Evolutionary conservation across 768 basidiomycete genomes (phyloP).

Genomic region (Epithele typhae): DNA sequence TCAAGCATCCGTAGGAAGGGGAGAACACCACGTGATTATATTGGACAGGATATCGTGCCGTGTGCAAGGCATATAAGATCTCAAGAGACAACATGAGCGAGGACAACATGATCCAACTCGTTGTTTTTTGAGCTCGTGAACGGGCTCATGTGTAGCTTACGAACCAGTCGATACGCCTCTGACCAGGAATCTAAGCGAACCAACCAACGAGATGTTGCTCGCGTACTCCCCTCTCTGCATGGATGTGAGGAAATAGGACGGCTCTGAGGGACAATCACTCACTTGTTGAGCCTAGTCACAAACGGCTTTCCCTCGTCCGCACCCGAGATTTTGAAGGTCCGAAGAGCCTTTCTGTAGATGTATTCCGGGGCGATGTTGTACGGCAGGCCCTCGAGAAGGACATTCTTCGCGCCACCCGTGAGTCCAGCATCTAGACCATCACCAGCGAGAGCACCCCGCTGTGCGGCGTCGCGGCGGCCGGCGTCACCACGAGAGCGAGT

Average conservation of each 20-base stretch:
- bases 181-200: slow-evolving; percentile 52
- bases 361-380: slow-evolving; percentile 34
- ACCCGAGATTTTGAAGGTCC: slow-evolving; percentile 39
- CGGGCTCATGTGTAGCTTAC: slow-evolving; percentile 59
- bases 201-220: slow-evolving; percentile 48
- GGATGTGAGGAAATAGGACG: too few species aligned
- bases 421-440: slow-evolving; percentile 53
- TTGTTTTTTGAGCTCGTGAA: too few species aligned
- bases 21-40: too few species aligned
- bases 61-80: too few species aligned
- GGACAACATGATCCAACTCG: too few species aligned
- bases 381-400: slow-evolving; percentile 61
- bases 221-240: too few species aligned
- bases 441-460: slow-evolving; percentile 31
- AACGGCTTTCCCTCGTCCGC: slow-evolving; percentile 36
- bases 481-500: slow-evolving; percentile 33
- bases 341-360: slow-evolving; percentile 38
- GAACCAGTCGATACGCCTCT: slow-evolving; percentile 68
- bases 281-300: slow-evolving; percentile 49
- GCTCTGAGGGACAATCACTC: slow-evolving; percentile 26
- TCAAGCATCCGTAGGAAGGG: too few species aligned
- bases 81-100: too few species aligned
- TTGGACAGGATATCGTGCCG: too few species aligned
- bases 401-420: slow-evolving; percentile 44
- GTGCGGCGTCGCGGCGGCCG: slow-evolving; percentile 36